Evolutionary conservation across 2,329 filamentous ascomycete genomes (phyloP).

Genomic region (Aspergillus quadricinctus): DNA sequence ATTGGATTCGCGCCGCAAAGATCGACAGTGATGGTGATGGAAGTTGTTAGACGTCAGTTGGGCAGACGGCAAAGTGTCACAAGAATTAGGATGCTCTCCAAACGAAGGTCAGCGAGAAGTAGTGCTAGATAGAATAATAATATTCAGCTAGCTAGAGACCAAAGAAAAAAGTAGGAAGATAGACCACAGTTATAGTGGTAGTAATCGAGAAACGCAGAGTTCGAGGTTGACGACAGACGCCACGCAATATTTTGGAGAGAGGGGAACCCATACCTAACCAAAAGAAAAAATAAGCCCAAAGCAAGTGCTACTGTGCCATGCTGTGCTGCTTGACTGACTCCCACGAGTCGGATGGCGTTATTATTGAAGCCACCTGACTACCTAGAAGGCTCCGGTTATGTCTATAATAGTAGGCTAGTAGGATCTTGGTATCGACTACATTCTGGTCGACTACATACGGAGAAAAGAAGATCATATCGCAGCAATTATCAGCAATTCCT

Average conservation of each 20-base stretch:
- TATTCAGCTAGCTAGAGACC: conserved; percentile 2
- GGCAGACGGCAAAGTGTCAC: not conserved
- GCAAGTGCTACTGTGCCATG: conserved; percentile 14
- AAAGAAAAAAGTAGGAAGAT: conserved; percentile 9
- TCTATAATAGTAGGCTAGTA: not conserved
- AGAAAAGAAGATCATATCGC: not conserved
- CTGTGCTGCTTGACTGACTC: not conserved
- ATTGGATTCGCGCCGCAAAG: not conserved
- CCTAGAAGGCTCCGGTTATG: not conserved
- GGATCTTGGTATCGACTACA: not conserved
- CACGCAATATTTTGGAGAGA: conserved; percentile 21
- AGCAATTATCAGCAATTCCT: not conserved
- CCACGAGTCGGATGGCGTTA: conserved; percentile 7
- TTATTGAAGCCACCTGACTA: conserved; percentile 1
- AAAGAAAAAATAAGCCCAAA: not conserved
- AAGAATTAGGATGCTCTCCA: not conserved
- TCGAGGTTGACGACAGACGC: conserved; percentile 23
- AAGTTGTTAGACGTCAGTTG: not conserved
- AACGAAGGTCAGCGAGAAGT: not conserved
- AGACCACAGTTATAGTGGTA: conserved; percentile 1
- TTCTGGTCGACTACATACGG: not conserved
- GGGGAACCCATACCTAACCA: conserved; percentile 4
- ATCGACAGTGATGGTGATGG: conserved; percentile 1
- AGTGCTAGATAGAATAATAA: conserved; percentile 2
- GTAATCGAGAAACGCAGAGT: not conserved